Percentiles rank a stretch among this genome's conserved stretches.
Evolutionary conservation across 305 asterid species (phyloP).

Genomic region (Coffea humblotiana): DNA sequence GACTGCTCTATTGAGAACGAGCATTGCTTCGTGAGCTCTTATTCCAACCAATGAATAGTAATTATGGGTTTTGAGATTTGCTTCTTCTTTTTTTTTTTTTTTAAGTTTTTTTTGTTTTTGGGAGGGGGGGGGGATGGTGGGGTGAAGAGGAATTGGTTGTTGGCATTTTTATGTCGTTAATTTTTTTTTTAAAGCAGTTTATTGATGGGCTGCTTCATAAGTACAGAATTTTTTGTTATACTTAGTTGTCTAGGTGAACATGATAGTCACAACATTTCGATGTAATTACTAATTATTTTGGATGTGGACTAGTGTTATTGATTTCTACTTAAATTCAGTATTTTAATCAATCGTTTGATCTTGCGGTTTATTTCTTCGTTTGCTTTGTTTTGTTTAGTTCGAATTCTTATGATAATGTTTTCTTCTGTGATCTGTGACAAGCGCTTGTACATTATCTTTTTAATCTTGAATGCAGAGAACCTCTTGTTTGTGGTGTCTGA

Average conservation of each 20-base stretch:
- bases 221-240: background rate
- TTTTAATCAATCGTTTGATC: background rate
- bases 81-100: background rate
- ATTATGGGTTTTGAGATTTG: background rate
- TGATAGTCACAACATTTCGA: background rate
- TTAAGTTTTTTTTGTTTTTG: no score
- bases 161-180: background rate
- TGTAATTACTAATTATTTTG: background rate
- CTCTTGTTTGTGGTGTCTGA: slow-evolving; percentile 28
- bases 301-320: background rate
- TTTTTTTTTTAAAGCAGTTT: background rate
- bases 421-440: background rate
- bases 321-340: background rate
- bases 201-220: no score
- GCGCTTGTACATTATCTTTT: slow-evolving; percentile 5
- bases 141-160: background rate
- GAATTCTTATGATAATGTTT: background rate
- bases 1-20: background rate
- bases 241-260: background rate
- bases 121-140: no score
- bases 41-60: background rate
- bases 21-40: background rate
- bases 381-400: background rate
- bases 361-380: background rate
- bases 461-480: slow-evolving; percentile 40